A percentile compares a stretch with the other conserved stretches of the same genome.
These are phyloP conservation scores for Vitis vinifera DNA, from an alignment of 164 flowering plant genomes.

Conservation along the genomic window DNA sequence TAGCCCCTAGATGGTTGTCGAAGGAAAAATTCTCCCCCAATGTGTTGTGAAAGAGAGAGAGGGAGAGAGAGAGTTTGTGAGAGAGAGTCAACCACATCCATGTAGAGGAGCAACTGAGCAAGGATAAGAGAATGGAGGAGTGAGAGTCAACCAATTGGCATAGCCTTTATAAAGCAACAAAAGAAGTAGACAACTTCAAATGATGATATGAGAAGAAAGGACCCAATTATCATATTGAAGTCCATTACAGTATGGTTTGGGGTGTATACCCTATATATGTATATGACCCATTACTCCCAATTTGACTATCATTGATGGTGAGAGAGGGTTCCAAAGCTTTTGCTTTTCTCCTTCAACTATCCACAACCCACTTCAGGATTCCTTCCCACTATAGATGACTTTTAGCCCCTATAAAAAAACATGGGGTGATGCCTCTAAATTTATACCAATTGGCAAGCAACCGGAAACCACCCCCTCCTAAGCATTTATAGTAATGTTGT, in stretches of 20 bases:
- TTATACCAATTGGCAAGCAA: neutral
- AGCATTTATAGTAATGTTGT: constrained; percentile 16
- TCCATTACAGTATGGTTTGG: constrained; percentile 6
- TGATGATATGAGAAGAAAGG: constrained; percentile 17
- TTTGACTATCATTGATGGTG: constrained; percentile 25
- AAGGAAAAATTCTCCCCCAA: too few relatives aligned
- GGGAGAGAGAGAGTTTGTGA: too few relatives aligned
- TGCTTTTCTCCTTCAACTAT: constrained; percentile 17
- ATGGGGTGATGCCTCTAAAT: constrained; percentile 9
- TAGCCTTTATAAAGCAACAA: neutral
- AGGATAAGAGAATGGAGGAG: neutral
- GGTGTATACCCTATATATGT: neutral
- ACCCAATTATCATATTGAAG: constrained; percentile 13
- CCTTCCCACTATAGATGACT: constrained; percentile 26
- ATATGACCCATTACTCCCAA: constrained; percentile 3
- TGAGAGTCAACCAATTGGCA: neutral
- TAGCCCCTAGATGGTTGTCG: too few relatives aligned
- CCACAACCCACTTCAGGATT: constrained; percentile 35
- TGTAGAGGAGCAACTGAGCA: neutral
- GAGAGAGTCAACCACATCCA: too few relatives aligned
- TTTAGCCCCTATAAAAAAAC: constrained; percentile 5
- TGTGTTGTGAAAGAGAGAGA: too few relatives aligned
- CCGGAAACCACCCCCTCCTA: constrained; percentile 4
- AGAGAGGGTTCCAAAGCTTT: neutral
- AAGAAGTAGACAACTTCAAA: constrained; percentile 1